These are phyloP conservation scores for Xylaria nigripes DNA, from an alignment of 495 filamentous ascomycete species.

Conservation along the genomic window DNA sequence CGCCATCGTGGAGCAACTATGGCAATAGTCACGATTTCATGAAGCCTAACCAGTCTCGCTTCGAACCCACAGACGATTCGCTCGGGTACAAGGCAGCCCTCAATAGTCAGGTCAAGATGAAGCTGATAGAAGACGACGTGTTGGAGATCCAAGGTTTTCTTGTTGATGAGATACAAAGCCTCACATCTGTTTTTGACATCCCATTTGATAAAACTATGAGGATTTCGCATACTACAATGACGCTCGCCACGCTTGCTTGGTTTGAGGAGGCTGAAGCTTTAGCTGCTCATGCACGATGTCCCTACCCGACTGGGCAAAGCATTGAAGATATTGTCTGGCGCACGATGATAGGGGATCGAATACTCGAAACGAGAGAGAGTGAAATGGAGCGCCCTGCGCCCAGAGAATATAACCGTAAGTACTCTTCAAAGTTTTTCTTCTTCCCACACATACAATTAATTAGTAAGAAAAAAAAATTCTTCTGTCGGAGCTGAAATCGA, in stretches of 20 bases:
- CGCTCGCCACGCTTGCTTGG: neutral
- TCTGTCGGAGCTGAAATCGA: no score
- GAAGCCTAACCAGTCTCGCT: neutral
- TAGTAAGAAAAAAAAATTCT: neutral
- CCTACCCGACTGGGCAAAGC: constrained; percentile 1
- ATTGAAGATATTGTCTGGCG: constrained; percentile 10
- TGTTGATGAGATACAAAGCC: constrained; percentile 19
- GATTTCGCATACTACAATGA: constrained; percentile 7
- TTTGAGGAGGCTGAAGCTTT: constrained; percentile 6
- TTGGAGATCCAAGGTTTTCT: constrained; percentile 27
- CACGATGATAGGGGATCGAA: constrained; percentile 13
- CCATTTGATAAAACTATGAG: constrained; percentile 22
- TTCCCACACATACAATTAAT: neutral
- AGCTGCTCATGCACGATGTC: neutral
- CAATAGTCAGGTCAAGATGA: neutral
- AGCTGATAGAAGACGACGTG: constrained; percentile 29
- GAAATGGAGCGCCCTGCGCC: constrained; percentile 1
- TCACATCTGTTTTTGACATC: constrained; percentile 32
- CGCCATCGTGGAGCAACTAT: neutral
- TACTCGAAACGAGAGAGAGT: neutral
- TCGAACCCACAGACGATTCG: neutral
- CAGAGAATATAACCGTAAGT: neutral
- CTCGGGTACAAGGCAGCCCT: constrained; percentile 5
- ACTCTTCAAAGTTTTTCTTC: neutral
- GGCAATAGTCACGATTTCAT: constrained; percentile 2